Percentiles rank a stretch among this genome's conserved stretches.
phyloP scores from a whole-genome alignment of 768 basidiomycete species.

The Gyrodon lividus region DNA sequence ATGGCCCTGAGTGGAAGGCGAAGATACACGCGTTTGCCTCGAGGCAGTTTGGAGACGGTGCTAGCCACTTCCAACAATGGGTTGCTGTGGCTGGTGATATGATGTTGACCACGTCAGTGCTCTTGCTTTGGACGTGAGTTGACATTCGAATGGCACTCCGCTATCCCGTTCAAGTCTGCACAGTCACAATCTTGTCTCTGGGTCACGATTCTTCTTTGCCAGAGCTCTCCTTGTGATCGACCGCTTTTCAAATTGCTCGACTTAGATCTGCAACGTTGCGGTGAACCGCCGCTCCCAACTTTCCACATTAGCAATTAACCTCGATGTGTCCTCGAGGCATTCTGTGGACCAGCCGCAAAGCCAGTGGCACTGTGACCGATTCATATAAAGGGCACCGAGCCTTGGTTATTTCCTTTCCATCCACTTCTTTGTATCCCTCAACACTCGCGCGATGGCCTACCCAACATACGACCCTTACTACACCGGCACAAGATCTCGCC shows the following conservation, averaged over 20 bases:
- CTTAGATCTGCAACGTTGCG: slow-evolving; percentile 12
- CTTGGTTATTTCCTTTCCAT: slow-evolving; percentile 1
- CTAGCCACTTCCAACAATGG: slow-evolving; percentile 12
- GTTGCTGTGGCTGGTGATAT: slow-evolving; percentile 3
- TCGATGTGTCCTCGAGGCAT: slow-evolving; percentile 33
- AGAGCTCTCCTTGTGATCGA: slow-evolving; percentile 10
- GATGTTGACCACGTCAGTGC: neutral
- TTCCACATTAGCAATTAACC: slow-evolving; percentile 14
- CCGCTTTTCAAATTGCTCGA: slow-evolving; percentile 23
- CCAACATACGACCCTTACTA: slow-evolving; percentile 40
- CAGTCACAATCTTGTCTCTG: slow-evolving; percentile 2
- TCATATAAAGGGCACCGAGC: slow-evolving; percentile 24
- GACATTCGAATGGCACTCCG: slow-evolving; percentile 23
- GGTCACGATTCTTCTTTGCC: slow-evolving; percentile 1
- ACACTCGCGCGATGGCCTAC: slow-evolving; percentile 38
- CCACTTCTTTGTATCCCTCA: slow-evolving; percentile 4
- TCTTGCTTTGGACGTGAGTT: neutral
- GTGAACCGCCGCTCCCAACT: slow-evolving; percentile 14
- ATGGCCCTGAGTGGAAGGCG: neutral
- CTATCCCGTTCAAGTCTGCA: slow-evolving; percentile 9
- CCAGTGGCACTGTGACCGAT: slow-evolving; percentile 10
- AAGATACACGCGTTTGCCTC: slow-evolving; percentile 20
- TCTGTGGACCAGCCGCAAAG: slow-evolving; percentile 13
- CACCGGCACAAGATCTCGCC: slow-evolving; percentile 30
- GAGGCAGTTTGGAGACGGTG: slow-evolving; percentile 9